Percentiles rank a stretch among this genome's conserved stretches.
phyloP scores from a whole-genome alignment of 768 basidiomycete species.

The Rhodotorula paludigena region DNA sequence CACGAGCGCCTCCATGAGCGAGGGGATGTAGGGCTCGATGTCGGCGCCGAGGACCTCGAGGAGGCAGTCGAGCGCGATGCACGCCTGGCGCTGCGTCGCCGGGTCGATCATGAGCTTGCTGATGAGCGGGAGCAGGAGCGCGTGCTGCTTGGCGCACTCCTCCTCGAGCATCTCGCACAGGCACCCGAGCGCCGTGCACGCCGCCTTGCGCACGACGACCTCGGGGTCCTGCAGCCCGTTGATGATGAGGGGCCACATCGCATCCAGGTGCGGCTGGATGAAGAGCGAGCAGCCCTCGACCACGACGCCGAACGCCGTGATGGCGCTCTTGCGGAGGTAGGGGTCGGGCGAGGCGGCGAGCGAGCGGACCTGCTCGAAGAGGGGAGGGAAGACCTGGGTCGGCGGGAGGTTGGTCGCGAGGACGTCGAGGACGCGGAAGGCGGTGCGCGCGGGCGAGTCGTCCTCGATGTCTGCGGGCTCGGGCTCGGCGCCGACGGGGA shows the following conservation, averaged over 20 bases:
- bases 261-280: slow-evolving; percentile 84
- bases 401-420: slow-evolving; percentile 89
- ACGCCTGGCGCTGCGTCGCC: slow-evolving; percentile 83
- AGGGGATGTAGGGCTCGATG: slow-evolving; percentile 76
- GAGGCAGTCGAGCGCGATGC: slow-evolving; percentile 91
- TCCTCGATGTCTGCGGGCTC: slow-evolving; percentile 77
- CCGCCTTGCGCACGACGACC: slow-evolving; percentile 81
- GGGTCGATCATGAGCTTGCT: slow-evolving; percentile 72
- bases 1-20: slow-evolving; percentile 90
- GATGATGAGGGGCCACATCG: slow-evolving; percentile 93
- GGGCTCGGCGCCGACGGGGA: slow-evolving; percentile 88
- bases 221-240: slow-evolving; percentile 78
- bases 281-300: slow-evolving; percentile 97
- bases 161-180: slow-evolving; percentile 97
- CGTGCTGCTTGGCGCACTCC: slow-evolving; percentile 77
- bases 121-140: slow-evolving; percentile 62
- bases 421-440: slow-evolving; percentile 87
- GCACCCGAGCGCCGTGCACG: slow-evolving; percentile 92
- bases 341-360: slow-evolving; percentile 80
- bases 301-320: slow-evolving; percentile 89
- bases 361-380: slow-evolving; percentile 71
- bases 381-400: slow-evolving; percentile 87
- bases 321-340: slow-evolving; percentile 75
- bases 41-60: slow-evolving; percentile 85
- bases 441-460: slow-evolving; percentile 71